phyloP scores from a whole-genome alignment of 2,329 filamentous ascomycete genomes.

The Aureobasidium sp. region DNA sequence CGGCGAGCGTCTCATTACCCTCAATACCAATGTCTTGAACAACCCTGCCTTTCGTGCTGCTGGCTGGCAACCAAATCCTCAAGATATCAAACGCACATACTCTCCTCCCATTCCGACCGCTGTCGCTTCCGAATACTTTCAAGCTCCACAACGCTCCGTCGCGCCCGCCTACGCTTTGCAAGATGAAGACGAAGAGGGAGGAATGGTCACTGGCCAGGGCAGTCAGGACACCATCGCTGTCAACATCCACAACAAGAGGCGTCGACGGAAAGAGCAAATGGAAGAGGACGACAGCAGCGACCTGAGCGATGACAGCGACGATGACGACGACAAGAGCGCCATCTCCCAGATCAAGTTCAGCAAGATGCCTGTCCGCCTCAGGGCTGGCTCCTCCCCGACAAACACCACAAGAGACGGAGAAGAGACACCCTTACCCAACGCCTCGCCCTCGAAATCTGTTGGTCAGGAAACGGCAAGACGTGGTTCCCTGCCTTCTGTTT shows the following conservation, averaged over 20 bases:
- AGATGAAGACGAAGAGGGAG: constrained; percentile 61
- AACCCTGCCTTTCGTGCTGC: constrained; percentile 74
- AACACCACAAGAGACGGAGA: constrained; percentile 57
- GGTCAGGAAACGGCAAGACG: constrained; percentile 40
- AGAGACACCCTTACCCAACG: constrained; percentile 41
- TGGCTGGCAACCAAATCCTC: constrained; percentile 66
- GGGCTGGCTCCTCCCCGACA: constrained; percentile 81
- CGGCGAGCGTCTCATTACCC: constrained; percentile 71
- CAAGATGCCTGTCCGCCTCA: constrained; percentile 83
- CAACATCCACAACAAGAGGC: constrained; percentile 53
- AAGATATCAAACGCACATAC: constrained; percentile 75
- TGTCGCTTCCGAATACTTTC: constrained; percentile 70
- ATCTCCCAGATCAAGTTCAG: constrained; percentile 90
- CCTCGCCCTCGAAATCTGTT: constrained; percentile 44
- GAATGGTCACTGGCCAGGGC: constrained; percentile 58
- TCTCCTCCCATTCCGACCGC: constrained; percentile 80
- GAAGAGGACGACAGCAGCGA: constrained; percentile 83
- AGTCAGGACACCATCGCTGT: constrained; percentile 60
- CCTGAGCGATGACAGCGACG: constrained; percentile 74
- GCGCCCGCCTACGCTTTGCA: constrained; percentile 43
- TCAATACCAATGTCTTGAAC: constrained; percentile 71
- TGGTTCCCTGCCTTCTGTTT: constrained; percentile 63
- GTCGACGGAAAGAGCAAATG: constrained; percentile 62
- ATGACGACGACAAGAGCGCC: constrained; percentile 59
- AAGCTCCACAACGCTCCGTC: constrained; percentile 54